Conservation (phyloP, 768 basidiomycete genomes). For the Auricularia heimuer region DNA sequence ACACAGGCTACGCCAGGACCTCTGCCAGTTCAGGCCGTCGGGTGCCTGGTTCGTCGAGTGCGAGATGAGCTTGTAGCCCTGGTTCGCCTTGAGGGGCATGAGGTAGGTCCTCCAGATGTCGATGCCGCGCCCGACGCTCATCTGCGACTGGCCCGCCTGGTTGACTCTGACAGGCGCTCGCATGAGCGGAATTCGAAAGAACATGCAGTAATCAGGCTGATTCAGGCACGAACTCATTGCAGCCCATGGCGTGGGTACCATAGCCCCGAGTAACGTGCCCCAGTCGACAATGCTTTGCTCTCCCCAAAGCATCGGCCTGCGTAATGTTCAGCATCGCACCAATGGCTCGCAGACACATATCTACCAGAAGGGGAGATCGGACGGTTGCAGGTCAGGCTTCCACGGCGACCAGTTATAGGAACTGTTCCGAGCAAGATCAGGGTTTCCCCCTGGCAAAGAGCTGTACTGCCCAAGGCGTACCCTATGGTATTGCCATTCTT, state of each 20-base stretch:
- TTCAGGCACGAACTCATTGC: not conserved
- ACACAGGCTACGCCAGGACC: slow-evolving; percentile 46
- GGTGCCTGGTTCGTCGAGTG: slow-evolving; percentile 63
- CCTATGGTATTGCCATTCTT: too few relatives aligned
- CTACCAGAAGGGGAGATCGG: not conserved
- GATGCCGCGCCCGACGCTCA: slow-evolving; percentile 41
- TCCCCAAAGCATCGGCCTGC: not conserved
- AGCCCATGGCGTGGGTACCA: not conserved
- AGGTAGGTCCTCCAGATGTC: slow-evolving; percentile 53
- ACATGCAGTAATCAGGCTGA: too few relatives aligned
- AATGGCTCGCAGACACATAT: too few relatives aligned
- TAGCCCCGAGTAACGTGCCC: not conserved
- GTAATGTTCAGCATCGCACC: too few relatives aligned
- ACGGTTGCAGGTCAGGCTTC: not conserved
- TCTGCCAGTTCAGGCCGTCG: slow-evolving; percentile 54
- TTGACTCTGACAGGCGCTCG: slow-evolving; percentile 35
- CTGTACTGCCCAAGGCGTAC: not conserved
- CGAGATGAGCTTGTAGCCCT: slow-evolving; percentile 50
- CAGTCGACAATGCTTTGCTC: not conserved
- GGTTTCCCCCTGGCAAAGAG: too few relatives aligned
- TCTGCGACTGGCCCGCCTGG: slow-evolving; percentile 48
- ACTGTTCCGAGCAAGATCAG: not conserved
- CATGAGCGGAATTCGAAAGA: too few relatives aligned
- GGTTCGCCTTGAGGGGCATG: slow-evolving; percentile 35
- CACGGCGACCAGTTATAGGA: not conserved